Percentiles rank a stretch among this genome's conserved stretches.
These are phyloP conservation scores for Lactarius hengduanensis DNA, from an alignment of 768 basidiomycete species.

Conservation along the genomic window DNA sequence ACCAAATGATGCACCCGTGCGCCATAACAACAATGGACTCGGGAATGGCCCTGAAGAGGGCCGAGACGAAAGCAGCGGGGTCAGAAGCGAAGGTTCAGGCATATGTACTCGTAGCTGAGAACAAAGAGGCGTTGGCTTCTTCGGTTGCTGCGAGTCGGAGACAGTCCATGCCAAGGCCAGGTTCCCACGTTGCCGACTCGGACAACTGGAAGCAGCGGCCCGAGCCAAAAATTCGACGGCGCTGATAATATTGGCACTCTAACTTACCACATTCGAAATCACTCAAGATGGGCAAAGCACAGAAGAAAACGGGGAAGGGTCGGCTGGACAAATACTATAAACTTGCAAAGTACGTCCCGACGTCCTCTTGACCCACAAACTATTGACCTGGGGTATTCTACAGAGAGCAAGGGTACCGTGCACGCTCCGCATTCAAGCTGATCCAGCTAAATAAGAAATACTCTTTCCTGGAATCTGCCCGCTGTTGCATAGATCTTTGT, in stretches of 20 bases:
- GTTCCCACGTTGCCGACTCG: neutral
- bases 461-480: slow-evolving; percentile 80
- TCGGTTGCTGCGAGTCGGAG: neutral
- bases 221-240: neutral
- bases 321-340: slow-evolving; percentile 98
- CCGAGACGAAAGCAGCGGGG: slow-evolving; percentile 32
- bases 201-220: neutral
- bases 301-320: slow-evolving; percentile 96
- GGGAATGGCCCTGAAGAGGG: slow-evolving; percentile 12
- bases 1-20: slow-evolving; percentile 25
- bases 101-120: slow-evolving; percentile 15
- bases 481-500: slow-evolving; percentile 96
- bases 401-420: slow-evolving; percentile 98
- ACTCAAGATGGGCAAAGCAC: slow-evolving; percentile 43
- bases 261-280: neutral
- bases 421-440: slow-evolving; percentile 98
- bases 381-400: neutral
- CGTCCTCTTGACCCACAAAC: slow-evolving; percentile 17
- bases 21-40: slow-evolving; percentile 28
- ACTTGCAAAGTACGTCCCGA: slow-evolving; percentile 69
- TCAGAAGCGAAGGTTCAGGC: slow-evolving; percentile 30
- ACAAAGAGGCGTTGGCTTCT: neutral
- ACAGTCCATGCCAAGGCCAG: too few species aligned
- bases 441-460: slow-evolving; percentile 99
- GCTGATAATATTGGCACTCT: neutral